phyloP scores from a whole-genome alignment of 2,329 filamentous ascomycete genomes.

The Fusarium scirpi region DNA sequence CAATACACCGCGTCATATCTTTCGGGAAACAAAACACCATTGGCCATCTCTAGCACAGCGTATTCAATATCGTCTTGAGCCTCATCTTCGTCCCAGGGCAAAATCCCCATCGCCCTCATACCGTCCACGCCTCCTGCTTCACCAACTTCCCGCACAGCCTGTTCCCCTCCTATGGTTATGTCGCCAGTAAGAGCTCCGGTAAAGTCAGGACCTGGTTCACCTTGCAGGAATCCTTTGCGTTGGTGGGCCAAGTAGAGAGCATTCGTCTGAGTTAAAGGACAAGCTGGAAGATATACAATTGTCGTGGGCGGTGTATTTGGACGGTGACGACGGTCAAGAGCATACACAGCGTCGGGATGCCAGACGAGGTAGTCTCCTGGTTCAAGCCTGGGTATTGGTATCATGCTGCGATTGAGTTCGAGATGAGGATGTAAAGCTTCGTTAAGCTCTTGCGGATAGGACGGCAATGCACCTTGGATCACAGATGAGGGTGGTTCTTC shows the following conservation, averaged over 20 bases:
- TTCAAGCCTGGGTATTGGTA: conserved; percentile 74
- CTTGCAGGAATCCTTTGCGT: conserved; percentile 56
- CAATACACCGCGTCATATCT: conserved; percentile 48
- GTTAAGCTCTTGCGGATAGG: conserved; percentile 76
- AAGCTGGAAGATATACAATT: conserved; percentile 56
- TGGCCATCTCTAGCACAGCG: conserved; percentile 53
- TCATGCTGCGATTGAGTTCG: conserved; percentile 72
- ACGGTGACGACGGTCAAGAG: conserved; percentile 67
- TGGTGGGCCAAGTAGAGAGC: conserved; percentile 58
- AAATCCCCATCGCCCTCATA: conserved; percentile 56
- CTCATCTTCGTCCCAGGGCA: conserved; percentile 57
- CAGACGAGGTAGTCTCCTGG: conserved; percentile 82
- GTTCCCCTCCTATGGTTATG: conserved; percentile 50
- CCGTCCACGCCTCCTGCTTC: conserved; percentile 56
- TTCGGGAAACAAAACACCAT: conserved; percentile 57
- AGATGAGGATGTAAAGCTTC: conserved; percentile 76
- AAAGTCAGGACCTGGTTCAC: conserved; percentile 58
- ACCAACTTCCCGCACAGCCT: conserved; percentile 54
- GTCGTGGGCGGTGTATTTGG: conserved; percentile 44
- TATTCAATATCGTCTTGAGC: conserved; percentile 50
- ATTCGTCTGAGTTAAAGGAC: conserved; percentile 58
- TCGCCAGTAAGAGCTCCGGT: conserved; percentile 52
- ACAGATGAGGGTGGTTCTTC: conserved; percentile 58
- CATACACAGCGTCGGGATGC: conserved; percentile 78
- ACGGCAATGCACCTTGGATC: conserved; percentile 76